Evolutionary conservation across 2,329 filamentous ascomycete species (phyloP), one percentile per base, ranked within the genome.

Genomic region (Paracorniculantispora psalliotae): DNA sequence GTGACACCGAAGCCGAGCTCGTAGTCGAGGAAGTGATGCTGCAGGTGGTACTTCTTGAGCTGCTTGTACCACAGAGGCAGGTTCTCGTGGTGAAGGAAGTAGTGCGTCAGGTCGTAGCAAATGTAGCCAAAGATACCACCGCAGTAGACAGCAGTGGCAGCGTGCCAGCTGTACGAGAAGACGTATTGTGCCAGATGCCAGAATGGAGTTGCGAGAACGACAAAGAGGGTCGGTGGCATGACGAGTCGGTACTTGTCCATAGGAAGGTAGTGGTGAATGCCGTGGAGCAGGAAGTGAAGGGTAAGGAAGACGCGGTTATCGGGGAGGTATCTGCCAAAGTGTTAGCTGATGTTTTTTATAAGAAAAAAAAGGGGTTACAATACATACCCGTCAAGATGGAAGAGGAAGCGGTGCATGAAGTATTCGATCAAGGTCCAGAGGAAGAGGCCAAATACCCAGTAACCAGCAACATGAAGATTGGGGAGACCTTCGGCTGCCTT

Each of bases 191-290:
- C 91, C 53, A 99, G 79, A 73, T 91, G 90, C 88, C 91, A 99
- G 79, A 97, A 97, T 0, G 94, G 94, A 0, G 83, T 81, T 6
- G 93, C 93, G 21, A 99, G 86, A 13, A 84, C 81, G 25, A 93
- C 63, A 71, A 99, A 97, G 3, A 99, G 80, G 0, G 91, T 84
- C 0, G 94, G 94, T 1, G 94, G 94, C 94, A 99, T 97, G 64
- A 99, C 94, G 10, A 99, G 87, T 61, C 94, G 88, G 68, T 96
- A 93, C 70, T 88, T 93, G 77, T 99, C 94, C 94, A 99, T 97
- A n/a, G 94, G 94, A 4, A 99, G 83, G 75, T 97, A 99, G 75
- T 99, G 94, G 71, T 99, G 94, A 63, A 99, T 91, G 63, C 94
- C 94, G 68, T 99, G 94, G 26, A 99, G 89, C 43, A 97, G 77